Base-by-base conservation (phyloP, 1,139 yeast genomes). In the Sugiyamaella japonica region DNA sequence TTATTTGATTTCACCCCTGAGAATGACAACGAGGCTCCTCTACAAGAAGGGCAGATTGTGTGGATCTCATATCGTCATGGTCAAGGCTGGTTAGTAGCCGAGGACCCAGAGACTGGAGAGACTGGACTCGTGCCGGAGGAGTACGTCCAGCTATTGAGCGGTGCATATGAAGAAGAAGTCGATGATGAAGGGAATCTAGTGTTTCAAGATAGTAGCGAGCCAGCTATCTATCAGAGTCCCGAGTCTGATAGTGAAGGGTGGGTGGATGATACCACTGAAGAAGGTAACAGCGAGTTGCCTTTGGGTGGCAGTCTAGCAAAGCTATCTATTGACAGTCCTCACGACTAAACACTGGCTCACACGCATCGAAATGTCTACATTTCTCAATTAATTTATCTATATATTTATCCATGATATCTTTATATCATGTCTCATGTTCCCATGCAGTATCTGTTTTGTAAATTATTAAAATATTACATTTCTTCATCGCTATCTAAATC, bases 81-180 rank as follows among this genome's bases (percentile, higher is more conserved):
- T 17, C 97, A 93, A 69, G 99, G 99, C 6, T 93, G 99, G 99
- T 77, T 95, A 4, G 98, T 93, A 49, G 98, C 98, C 0, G 89
- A 85, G 63, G 91, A 88, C 66, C 86, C 90, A 0, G 77, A 70
- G 34, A 79, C 86, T 3, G 91, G 90, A 1, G 87, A 85, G 61
- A 88, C 95, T 29, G 99, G 99, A 1, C 79, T 93, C 52, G 96
- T 93, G 6, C 99, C 99, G 1, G 97, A 91, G 66, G 97, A 89
- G 64, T 93, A 90, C 65, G 97, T 93, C 44, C 86, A 86, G 59
- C 74, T 85, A 53, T 36, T 53, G 15, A 38, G 20, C 17, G 32
- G 63, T 77, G 12, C 67, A 67, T 15, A 15, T 17, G 48, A 44
- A 17, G 48, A 34, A 29, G 48, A 44, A 39, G 41, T 15, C 2